Base-by-base conservation (phyloP, 805 yeast genomes). In the Trichomonascus vanleenenianus region DNA sequence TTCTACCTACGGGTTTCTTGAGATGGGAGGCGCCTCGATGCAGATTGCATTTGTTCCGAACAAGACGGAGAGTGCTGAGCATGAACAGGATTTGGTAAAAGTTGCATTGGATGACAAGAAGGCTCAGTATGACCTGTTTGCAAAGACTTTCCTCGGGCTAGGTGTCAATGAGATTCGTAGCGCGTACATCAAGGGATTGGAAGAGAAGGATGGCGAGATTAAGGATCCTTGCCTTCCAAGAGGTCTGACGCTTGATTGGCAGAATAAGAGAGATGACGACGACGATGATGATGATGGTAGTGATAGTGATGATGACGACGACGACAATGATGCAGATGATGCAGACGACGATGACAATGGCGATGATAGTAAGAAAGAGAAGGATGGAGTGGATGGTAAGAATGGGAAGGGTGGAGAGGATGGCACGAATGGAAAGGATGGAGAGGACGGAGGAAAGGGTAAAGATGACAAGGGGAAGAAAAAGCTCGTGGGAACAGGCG, bases 1-100 rank as follows among this genome's bases (percentile, higher is more conserved):
- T 27, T 58, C 62, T 1, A 79, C 96, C 0, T 81, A 75, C 52
- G 98, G 98, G 3, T 91, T 93, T 56, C 83, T 93, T 91, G 99
- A 93, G 63, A 93, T 93, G 99, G 99, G 99, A 11, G 99, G 99
- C 11, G 98, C 98, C 0, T 87, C 96, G 1, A 87, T 96, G 0
- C 98, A 93, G 59, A 77, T 93, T 18, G 95, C 97, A 6, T 93
- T 89, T 72, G 88, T 85, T 8, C 97, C 97, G 0, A 72, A 74
- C 35, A 51, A 57, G 3, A 68, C 73, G n/a, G 88, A 86, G 50
- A 63, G 83, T 5, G 65, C 61, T 19, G 74, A 73, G 50, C 95
- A 87, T 61, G 60, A 66, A 35, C 89, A 89, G 44, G 95, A 88
- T 60, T 72, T 89, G 45, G 76, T 82, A 22, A 72, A 70, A 2